Evolutionary conservation across 208 protist genomes (phyloP).

Genomic region (Angomonas desouzai): DNA sequence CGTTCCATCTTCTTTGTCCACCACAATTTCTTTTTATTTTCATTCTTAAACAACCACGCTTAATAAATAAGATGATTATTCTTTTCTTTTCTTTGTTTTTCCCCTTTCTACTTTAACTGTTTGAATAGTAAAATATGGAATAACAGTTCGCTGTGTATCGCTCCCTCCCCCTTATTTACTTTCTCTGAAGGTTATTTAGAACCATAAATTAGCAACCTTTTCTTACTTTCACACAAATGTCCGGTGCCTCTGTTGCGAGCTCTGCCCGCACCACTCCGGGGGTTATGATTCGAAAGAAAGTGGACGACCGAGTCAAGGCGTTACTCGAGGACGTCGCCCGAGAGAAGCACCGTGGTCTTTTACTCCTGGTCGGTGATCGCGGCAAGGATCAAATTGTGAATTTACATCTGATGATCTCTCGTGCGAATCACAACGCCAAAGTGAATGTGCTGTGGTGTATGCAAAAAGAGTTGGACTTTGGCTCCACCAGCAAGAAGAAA

Average conservation of each 20-base stretch:
- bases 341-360: conserved; percentile 93
- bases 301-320: conserved; percentile 95
- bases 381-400: conserved; percentile 98
- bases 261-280: conserved; percentile 21
- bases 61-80: not conserved
- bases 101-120: conserved; percentile 1
- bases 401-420: conserved; percentile 98
- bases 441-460: conserved; percentile 99
- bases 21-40: no score
- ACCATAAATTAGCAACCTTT: conserved; percentile 10
- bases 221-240: conserved; percentile 1
- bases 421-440: conserved; percentile 94
- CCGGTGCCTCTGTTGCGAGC: conserved; percentile 38
- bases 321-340: conserved; percentile 98
- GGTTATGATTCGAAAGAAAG: conserved; percentile 70
- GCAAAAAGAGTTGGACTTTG: conserved; percentile 99
- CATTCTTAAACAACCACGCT: no score
- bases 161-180: no score
- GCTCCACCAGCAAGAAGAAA: conserved; percentile 90
- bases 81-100: conserved; percentile 9
- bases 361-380: conserved; percentile 98
- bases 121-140: conserved; percentile 9
- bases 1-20: no score
- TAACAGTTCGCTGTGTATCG: no score
- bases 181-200: no score